Evolutionary conservation across 2,329 filamentous ascomycete genomes (phyloP), one percentile per base, ranked within the genome.

Genomic region (Stagonosporopsis cucurbitacearum): DNA sequence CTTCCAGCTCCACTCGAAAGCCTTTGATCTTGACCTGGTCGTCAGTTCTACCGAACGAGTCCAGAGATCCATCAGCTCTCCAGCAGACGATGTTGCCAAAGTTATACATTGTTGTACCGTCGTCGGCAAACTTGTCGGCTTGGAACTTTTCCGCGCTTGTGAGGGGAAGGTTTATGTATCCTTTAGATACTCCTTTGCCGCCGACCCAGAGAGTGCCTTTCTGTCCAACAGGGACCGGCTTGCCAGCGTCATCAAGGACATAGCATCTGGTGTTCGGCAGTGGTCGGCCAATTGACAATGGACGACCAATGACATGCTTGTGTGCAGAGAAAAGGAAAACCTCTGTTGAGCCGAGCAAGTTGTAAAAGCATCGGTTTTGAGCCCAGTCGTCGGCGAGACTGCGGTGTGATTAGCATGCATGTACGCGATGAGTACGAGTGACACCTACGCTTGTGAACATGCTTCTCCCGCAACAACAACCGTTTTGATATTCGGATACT

Each of bases 1-100:
- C 82, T 50, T 86, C 84, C 8, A 87, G 79, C 68, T 87, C 84
- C 39, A 87, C 82, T 20, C 85, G 82, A 68, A 86, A 86, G 11
- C 84, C 84, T 77, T 72, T 84, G 65, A 87, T 80, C 71, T 87
- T 87, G 54, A 87, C 81, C 64, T 87, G 85, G 57, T 86, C 84
- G 60, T 87, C 85, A 22, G 78, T 78, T 33, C 84, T 79, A 4
- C 85, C 84, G 26, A 85, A 78, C 19, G 82, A 83, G 35, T 84
- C 78, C 33, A 87, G 75, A 19, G 77, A 78, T 9, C 85, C 84
- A 63, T 84, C 80, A 2, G 75, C 65, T 28, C 77, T 76, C 84
- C 84, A 86, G 11, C 77, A 76, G 15, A 81, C 83, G 19, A 87
- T 76, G 60, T 87, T 84, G 6, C 84, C 85, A 2, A 85, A 86